Percentiles rank a stretch among this genome's conserved stretches.
phyloP scores from a whole-genome alignment of 495 filamentous ascomycete species.

The Neurospora discreta region DNA sequence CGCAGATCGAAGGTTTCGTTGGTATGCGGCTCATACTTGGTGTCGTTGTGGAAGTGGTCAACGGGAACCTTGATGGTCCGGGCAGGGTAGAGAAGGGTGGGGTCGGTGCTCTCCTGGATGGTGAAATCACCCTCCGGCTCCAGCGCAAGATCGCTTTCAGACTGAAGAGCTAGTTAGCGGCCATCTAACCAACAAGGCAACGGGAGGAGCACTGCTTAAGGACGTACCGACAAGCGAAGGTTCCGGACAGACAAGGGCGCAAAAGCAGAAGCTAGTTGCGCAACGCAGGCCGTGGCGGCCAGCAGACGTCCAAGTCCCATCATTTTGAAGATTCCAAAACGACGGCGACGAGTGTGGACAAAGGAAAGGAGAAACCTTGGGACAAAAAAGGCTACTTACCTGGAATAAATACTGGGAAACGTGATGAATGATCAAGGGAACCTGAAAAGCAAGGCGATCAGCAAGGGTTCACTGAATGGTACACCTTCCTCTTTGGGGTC shows the following conservation, averaged over 20 bases:
- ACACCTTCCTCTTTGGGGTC: not conserved
- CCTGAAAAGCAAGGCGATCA: not conserved
- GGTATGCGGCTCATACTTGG: slow-evolving; percentile 56
- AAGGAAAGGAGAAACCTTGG: not conserved
- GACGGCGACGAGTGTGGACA: not conserved
- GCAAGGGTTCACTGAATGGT: not conserved
- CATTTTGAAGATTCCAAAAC: slow-evolving; percentile 1
- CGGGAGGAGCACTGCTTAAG: no score
- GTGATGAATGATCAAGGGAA: not conserved
- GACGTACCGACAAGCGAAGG: slow-evolving; percentile 4
- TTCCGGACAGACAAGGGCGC: slow-evolving; percentile 8
- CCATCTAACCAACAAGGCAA: no score
- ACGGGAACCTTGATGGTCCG: slow-evolving; percentile 56
- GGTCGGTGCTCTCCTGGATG: slow-evolving; percentile 1
- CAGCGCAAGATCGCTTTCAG: not conserved
- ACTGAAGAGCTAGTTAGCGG: not conserved
- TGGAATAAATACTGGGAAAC: not conserved
- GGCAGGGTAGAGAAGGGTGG: slow-evolving; percentile 13
- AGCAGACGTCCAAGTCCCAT: slow-evolving; percentile 5
- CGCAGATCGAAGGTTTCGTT: slow-evolving; percentile 48
- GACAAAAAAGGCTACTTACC: not conserved
- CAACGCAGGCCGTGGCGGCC: slow-evolving; percentile 2
- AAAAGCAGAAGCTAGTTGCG: slow-evolving; percentile 2
- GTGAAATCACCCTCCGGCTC: not conserved
- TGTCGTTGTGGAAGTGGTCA: slow-evolving; percentile 67